These are phyloP conservation scores for Thermothelomyces thermophilus DNA, from an alignment of 2,329 filamentous ascomycete genomes.

Conservation along the genomic window DNA sequence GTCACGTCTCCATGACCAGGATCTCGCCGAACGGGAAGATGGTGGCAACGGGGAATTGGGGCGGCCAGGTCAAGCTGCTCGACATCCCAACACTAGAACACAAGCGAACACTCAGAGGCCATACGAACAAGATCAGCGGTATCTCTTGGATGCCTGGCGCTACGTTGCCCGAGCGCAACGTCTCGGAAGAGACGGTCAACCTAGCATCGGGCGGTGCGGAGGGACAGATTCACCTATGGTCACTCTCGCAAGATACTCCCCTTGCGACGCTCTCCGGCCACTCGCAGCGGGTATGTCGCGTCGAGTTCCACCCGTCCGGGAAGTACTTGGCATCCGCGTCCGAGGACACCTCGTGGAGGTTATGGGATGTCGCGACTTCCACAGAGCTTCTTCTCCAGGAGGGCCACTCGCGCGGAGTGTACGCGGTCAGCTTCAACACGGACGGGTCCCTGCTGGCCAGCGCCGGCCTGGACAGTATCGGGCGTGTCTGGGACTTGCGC, in stretches of 20 bases:
- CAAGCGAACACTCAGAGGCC: slow-evolving; percentile 69
- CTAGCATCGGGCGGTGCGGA: slow-evolving; percentile 88
- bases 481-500: slow-evolving; percentile 88
- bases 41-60: slow-evolving; percentile 89
- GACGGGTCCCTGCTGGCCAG: slow-evolving; percentile 88
- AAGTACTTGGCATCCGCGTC: slow-evolving; percentile 86
- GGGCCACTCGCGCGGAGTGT: slow-evolving; percentile 90
- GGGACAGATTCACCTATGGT: slow-evolving; percentile 84
- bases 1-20: slow-evolving; percentile 84
- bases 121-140: slow-evolving; percentile 84
- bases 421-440: slow-evolving; percentile 78
- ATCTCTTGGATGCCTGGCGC: slow-evolving; percentile 84
- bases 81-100: slow-evolving; percentile 76
- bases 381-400: slow-evolving; percentile 84
- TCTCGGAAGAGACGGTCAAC: slow-evolving; percentile 70
- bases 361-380: slow-evolving; percentile 88
- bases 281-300: slow-evolving; percentile 76
- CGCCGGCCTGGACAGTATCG: slow-evolving; percentile 90
- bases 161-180: slow-evolving; percentile 61
- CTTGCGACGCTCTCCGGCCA: slow-evolving; percentile 78
- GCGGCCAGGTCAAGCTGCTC: slow-evolving; percentile 79
- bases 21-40: slow-evolving; percentile 80
- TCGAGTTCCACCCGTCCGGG: slow-evolving; percentile 92
- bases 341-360: slow-evolving; percentile 91
- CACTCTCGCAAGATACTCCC: slow-evolving; percentile 77